A percentile compares a stretch with the other conserved stretches of the same genome.
phyloP scores from a whole-genome alignment of 176 grass and related monocot genomes.

The Alopecurus myosuroides region DNA sequence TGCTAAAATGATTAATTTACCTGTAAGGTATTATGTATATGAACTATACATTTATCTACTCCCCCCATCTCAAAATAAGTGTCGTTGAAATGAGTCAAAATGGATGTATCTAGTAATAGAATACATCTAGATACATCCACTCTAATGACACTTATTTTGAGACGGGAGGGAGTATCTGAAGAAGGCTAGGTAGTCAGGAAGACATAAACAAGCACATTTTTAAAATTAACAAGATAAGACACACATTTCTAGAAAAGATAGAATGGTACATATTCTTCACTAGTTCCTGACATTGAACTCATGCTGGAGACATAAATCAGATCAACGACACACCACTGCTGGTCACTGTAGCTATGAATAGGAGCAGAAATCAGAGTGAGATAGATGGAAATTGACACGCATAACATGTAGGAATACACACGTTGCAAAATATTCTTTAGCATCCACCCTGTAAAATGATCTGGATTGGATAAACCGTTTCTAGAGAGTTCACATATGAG shows the following conservation, averaged over 20 bases:
- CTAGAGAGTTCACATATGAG: neutral
- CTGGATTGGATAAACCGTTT: neutral
- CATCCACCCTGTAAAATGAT: neutral
- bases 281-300: neutral
- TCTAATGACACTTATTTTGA: no score
- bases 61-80: no score
- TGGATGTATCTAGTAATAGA: no score
- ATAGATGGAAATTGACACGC: neutral
- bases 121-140: no score
- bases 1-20: neutral
- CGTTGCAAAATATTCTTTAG: neutral
- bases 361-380: neutral
- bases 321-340: neutral
- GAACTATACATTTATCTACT: neutral
- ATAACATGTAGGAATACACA: neutral
- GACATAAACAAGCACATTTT: neutral
- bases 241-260: neutral
- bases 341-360: neutral
- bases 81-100: no score
- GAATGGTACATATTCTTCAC: neutral
- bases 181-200: neutral
- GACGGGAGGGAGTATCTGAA: no score
- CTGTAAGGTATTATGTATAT: neutral
- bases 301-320: neutral
- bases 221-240: neutral